phyloP scores from a whole-genome alignment of 2,329 filamentous ascomycete genomes.

The Oidium heveae region DNA sequence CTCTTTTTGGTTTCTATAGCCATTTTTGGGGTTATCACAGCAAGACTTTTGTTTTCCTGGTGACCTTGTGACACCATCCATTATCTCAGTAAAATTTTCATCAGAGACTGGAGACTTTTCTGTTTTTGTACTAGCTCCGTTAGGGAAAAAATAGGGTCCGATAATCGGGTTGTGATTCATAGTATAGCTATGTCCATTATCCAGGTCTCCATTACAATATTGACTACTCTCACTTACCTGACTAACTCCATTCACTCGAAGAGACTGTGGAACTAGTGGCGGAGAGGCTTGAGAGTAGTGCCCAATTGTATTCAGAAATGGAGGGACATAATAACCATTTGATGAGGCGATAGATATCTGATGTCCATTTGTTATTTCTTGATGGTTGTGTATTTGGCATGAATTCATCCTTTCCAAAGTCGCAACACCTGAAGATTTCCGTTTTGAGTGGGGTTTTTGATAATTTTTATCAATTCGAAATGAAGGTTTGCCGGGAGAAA shows the following conservation, averaged over 20 bases:
- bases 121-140: slow-evolving; percentile 3
- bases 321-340: slow-evolving; percentile 7
- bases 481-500: slow-evolving; percentile 9
- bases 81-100: not conserved
- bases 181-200: not conserved
- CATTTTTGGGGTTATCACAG: not conserved
- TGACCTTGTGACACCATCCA: not conserved
- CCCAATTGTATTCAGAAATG: slow-evolving; percentile 8
- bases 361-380: not conserved
- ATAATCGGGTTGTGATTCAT: slow-evolving; percentile 6
- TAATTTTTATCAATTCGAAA: slow-evolving; percentile 12
- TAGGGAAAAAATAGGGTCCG: slow-evolving; percentile 5
- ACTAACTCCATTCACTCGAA: slow-evolving; percentile 3
- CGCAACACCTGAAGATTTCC: slow-evolving; percentile 25
- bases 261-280: slow-evolving; percentile 5
- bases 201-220: slow-evolving; percentile 3
- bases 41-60: not conserved
- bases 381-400: slow-evolving; percentile 24
- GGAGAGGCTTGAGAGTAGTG: slow-evolving; percentile 5
- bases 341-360: slow-evolving; percentile 1
- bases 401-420: slow-evolving; percentile 27
- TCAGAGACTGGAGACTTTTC: slow-evolving; percentile 2
- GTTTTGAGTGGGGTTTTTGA: slow-evolving; percentile 6
- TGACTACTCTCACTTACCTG: slow-evolving; percentile 2
- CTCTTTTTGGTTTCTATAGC: too few species aligned